phyloP scores from a whole-genome alignment of 805 yeast species.

The Peterozyma xylosa region DNA sequence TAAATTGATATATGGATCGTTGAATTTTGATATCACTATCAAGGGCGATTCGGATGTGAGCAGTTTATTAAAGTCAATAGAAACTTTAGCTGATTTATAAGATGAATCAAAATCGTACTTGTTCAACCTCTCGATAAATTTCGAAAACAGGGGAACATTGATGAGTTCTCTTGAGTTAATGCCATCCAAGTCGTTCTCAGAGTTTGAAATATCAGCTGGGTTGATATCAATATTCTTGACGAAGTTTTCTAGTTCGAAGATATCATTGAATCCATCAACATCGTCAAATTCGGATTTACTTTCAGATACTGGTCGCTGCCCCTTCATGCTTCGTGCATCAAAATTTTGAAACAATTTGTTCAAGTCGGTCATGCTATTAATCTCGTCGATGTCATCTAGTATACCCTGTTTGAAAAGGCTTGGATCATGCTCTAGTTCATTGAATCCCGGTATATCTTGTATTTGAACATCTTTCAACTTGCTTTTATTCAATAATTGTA shows the following conservation, averaged over 20 bases:
- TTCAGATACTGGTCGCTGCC: no score
- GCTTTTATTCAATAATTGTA: neutral
- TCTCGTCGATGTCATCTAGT: neutral
- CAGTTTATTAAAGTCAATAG: neutral
- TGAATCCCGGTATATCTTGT: no score
- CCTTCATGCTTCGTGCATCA: no score
- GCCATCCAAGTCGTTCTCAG: neutral
- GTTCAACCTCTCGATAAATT: constrained; percentile 2
- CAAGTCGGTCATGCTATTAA: neutral
- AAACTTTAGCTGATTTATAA: neutral
- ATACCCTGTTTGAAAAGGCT: neutral
- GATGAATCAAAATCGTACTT: neutral
- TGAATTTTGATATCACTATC: constrained; percentile 48
- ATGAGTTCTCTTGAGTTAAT: neutral
- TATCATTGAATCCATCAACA: no score
- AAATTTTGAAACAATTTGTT: neutral
- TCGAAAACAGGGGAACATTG: neutral
- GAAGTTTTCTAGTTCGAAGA: neutral
- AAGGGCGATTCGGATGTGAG: constrained; percentile 30
- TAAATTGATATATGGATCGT: constrained; percentile 67
- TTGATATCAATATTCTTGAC: neutral
- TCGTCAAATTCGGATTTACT: no score
- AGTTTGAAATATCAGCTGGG: neutral
- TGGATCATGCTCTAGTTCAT: no score
- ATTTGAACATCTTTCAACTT: neutral